Conservation (phyloP, 495 filamentous ascomycete genomes). For the Penicillium longicatenatum region DNA sequence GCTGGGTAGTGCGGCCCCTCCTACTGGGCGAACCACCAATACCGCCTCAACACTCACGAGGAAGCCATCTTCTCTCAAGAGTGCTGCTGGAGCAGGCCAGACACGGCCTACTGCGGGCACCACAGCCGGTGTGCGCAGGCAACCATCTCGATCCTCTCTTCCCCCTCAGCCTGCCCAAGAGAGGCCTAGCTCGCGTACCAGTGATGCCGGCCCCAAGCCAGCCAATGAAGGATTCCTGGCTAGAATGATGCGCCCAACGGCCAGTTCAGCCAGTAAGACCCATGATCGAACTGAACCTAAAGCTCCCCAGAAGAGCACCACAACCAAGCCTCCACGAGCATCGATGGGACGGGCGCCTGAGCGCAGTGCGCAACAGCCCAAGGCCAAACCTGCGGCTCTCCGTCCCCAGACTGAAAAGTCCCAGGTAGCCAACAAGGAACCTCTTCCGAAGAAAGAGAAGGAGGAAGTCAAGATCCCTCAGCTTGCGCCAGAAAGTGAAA, state of each 20-base stretch:
- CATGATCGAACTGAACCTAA: slow-evolving; percentile 65
- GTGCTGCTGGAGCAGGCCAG: slow-evolving; percentile 18
- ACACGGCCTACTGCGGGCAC: slow-evolving; percentile 26
- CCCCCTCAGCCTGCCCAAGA: slow-evolving; percentile 35
- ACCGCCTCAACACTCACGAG: slow-evolving; percentile 36
- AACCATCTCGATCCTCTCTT: slow-evolving; percentile 45
- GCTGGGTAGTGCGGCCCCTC: slow-evolving; percentile 39
- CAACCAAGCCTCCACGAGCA: slow-evolving; percentile 24
- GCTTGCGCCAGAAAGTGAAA: slow-evolving; percentile 21
- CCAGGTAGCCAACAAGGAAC: slow-evolving; percentile 19
- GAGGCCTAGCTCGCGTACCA: slow-evolving; percentile 45
- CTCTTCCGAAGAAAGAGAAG: slow-evolving; percentile 10
- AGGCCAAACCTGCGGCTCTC: slow-evolving; percentile 24
- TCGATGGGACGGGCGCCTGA: slow-evolving; percentile 24
- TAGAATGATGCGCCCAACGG: slow-evolving; percentile 91
- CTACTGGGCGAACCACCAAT: slow-evolving; percentile 48
- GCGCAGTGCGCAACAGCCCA: slow-evolving; percentile 20
- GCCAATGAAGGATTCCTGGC: slow-evolving; percentile 80
- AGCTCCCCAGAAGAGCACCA: slow-evolving; percentile 34
- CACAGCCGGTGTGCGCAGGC: slow-evolving; percentile 33
- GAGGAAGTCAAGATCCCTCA: slow-evolving; percentile 6
- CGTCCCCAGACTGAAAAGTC: slow-evolving; percentile 27
- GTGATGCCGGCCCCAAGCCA: slow-evolving; percentile 41
- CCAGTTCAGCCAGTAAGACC: slow-evolving; percentile 73
- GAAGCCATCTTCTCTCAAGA: slow-evolving; percentile 48